Percentiles rank a stretch among this genome's conserved stretches.
phyloP scores from a whole-genome alignment of 176 grass and related monocot species.

The Microstegium vimineum region DNA sequence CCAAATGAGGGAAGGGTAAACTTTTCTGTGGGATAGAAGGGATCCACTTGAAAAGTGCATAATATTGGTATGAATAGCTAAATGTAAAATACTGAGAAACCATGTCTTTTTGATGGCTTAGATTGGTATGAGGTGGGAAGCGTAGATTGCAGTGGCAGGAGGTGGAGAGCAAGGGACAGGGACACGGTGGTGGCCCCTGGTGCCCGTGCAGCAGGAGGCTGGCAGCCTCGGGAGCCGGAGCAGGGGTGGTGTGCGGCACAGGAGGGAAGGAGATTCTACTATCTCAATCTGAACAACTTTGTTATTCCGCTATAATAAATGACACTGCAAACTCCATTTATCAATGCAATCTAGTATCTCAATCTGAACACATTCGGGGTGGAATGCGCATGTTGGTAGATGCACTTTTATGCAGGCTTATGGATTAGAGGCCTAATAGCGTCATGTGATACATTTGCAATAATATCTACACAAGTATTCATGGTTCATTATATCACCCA shows the following conservation, averaged over 20 bases:
- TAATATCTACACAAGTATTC: not conserved
- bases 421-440: not conserved
- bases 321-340: not conserved
- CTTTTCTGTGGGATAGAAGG: not conserved
- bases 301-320: not conserved
- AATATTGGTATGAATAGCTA: not conserved
- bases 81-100: not conserved
- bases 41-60: not conserved
- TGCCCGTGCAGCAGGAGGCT: not conserved
- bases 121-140: not conserved
- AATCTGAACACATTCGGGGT: not conserved
- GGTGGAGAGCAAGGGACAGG: not conserved
- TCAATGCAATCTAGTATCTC: not conserved
- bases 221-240: not conserved
- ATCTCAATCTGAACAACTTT: not conserved
- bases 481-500: not conserved
- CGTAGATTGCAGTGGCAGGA: not conserved
- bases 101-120: not conserved
- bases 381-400: not conserved
- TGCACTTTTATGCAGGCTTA: not conserved
- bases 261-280: not conserved
- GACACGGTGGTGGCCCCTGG: not conserved
- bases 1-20: conserved; percentile 6
- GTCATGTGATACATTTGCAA: not conserved
- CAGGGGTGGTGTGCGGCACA: not conserved